Evolutionary conservation across 2,329 filamentous ascomycete genomes (phyloP).

Genomic region (Aspergillus brasiliensis): DNA sequence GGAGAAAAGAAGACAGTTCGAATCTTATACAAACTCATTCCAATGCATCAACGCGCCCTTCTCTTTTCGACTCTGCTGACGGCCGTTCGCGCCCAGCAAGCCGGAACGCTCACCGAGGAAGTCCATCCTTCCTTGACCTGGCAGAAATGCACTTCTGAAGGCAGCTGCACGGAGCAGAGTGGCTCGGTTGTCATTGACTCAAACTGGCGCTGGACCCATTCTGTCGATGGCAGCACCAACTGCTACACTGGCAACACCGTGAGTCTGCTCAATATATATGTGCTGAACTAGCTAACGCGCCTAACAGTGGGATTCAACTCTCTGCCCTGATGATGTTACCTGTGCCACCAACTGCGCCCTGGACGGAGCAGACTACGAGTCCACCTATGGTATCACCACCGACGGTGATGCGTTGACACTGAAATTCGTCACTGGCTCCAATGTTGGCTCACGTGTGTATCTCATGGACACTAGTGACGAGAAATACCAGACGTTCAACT

Average conservation of each 20-base stretch:
- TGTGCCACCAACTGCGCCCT: constrained; percentile 60
- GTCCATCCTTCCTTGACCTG: constrained; percentile 57
- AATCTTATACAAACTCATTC: constrained; percentile 1
- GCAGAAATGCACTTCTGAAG: constrained; percentile 55
- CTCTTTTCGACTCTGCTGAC: constrained; percentile 33
- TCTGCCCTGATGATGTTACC: constrained; percentile 51
- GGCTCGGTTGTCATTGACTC: constrained; percentile 59
- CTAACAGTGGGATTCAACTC: constrained; percentile 45
- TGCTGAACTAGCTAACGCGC: background rate
- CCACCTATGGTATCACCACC: constrained; percentile 55
- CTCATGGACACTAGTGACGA: constrained; percentile 60
- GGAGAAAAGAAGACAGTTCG: background rate
- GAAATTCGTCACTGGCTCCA: constrained; percentile 48
- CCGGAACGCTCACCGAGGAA: constrained; percentile 31
- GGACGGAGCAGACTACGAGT: constrained; percentile 57
- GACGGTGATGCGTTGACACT: constrained; percentile 52
- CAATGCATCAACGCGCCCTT: constrained; percentile 34
- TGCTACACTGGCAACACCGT: constrained; percentile 57
- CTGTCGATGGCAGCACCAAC: constrained; percentile 51
- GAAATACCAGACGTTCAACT: constrained; percentile 65
- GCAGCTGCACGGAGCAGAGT: constrained; percentile 54
- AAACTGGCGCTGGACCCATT: constrained; percentile 62
- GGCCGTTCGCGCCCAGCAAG: constrained; percentile 34
- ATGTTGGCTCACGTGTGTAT: constrained; percentile 60
- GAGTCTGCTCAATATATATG: background rate